A percentile compares a stretch with the other conserved stretches of the same genome.
Conservation (phyloP, 805 yeast species). For the Ogataea henricii region DNA sequence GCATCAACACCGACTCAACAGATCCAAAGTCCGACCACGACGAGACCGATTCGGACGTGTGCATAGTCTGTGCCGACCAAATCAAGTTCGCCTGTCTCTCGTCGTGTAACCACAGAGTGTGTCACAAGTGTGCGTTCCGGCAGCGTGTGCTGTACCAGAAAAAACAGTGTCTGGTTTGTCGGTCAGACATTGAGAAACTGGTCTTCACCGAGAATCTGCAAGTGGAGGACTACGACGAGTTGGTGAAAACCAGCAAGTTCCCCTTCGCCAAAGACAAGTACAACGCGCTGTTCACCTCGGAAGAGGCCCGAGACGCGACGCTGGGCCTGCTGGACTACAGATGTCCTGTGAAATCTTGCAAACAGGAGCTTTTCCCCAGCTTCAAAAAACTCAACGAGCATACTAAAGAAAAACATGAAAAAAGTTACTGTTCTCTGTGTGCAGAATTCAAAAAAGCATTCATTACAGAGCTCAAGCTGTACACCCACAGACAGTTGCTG, state of each 20-base stretch:
- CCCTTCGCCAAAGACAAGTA: slow-evolving; percentile 41
- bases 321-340: slow-evolving; percentile 50
- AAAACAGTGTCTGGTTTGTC: slow-evolving; percentile 78
- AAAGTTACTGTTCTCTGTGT: slow-evolving; percentile 73
- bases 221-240: slow-evolving; percentile 32
- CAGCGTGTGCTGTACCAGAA: slow-evolving; percentile 80
- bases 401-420: slow-evolving; percentile 61
- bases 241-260: slow-evolving; percentile 29
- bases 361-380: slow-evolving; percentile 37
- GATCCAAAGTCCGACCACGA: background rate
- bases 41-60: slow-evolving; percentile 32
- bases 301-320: slow-evolving; percentile 49
- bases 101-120: slow-evolving; percentile 82
- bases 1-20: slow-evolving; percentile 3
- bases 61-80: slow-evolving; percentile 84
- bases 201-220: slow-evolving; percentile 58
- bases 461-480: slow-evolving; percentile 65
- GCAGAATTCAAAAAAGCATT: slow-evolving; percentile 76
- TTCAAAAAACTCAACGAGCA: slow-evolving; percentile 69
- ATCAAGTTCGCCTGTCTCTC: slow-evolving; percentile 67
- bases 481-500: slow-evolving; percentile 60
- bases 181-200: slow-evolving; percentile 62
- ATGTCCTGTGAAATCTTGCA: slow-evolving; percentile 50
- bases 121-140: slow-evolving; percentile 80
- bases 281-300: slow-evolving; percentile 62